A percentile compares a stretch with the other conserved stretches of the same genome.
These are phyloP conservation scores for Hordeum marinum DNA, from an alignment of 176 grass and related monocot species.

Conservation along the genomic window DNA sequence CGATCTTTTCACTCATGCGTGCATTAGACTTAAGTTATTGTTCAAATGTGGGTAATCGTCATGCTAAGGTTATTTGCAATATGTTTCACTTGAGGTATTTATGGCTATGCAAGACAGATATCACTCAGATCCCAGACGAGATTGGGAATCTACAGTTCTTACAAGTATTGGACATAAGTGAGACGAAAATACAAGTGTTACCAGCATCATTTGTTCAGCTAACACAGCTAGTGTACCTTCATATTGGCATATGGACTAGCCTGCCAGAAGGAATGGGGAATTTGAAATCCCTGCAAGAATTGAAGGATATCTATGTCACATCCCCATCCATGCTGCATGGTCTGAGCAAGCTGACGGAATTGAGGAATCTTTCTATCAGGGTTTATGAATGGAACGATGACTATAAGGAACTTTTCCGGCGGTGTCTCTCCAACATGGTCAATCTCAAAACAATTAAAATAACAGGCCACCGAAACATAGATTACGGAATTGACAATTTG, in stretches of 20 bases:
- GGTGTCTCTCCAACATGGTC: neutral
- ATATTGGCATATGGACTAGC: fast-evolving
- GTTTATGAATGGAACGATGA: neutral
- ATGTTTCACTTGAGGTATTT: neutral
- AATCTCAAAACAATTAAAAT: neutral
- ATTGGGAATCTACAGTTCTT: neutral
- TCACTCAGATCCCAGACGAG: neutral
- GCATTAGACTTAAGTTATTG: neutral
- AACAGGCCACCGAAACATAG: fast-evolving
- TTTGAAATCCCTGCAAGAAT: neutral
- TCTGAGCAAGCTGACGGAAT: neutral
- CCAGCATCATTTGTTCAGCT: neutral
- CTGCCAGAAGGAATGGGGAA: neutral
- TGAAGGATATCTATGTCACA: fast-evolving
- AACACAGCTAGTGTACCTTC: neutral
- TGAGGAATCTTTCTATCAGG: neutral
- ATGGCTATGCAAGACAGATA: fast-evolving
- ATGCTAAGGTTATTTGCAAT: neutral
- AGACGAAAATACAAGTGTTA: fast-evolving
- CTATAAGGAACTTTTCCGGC: neutral
- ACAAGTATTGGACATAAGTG: neutral
- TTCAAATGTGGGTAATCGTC: fast-evolving
- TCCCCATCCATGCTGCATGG: neutral
- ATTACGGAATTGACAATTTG: neutral
- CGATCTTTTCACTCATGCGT: neutral